Evolutionary conservation across 805 yeast genomes (phyloP), one percentile per base, ranked within the genome.

Genomic region (Zygotorulaspora florentina): DNA sequence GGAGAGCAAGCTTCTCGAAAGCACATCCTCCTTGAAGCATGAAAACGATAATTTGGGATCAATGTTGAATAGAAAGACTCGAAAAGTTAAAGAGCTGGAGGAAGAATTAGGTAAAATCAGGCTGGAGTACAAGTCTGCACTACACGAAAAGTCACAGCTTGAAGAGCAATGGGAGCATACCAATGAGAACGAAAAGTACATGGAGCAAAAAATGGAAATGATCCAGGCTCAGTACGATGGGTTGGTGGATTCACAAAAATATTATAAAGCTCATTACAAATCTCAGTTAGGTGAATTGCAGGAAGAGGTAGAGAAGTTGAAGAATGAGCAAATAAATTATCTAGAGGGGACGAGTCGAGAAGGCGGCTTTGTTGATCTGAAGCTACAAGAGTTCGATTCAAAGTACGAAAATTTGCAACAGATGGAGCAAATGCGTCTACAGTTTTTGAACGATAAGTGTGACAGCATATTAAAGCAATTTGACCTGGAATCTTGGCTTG

Each of bases 1-100:
- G 53, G 60, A 69, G 71, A 36, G 68, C 49, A 80, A 79, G 62
- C 77, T 81, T 49, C 68, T 73, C 55, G 72, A 77, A 42, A 66
- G 73, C 25, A 57, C 73, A 43, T 79, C 87, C 26, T 81, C 81
- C 51, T 70, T 85, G 31, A 83, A 83, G 62, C 90, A 85, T 61
- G 91, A 87, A 57, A 83, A 83, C 55, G 89, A 85, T 52, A 83
- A 83, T 69, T 71, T 84, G 35, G 82, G 77, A 56, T 80, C 88
- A 1, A 67, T 85, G 51, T 66, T 87, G 47, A 79, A 76, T 50
- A 70, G 95, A 42, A 85, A 85, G 56, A 88, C 85, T 55, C 72
- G 90, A 42, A 70, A 87, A 43, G 75, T 85, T 20, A 57, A 69
- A 26, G 91, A 84, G 53, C 66, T 86, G 55, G 95, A 87, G 61